Conservation (phyloP, 2,329 filamentous ascomycete species). For the Stagonosporopsis chrysanthemi region DNA sequence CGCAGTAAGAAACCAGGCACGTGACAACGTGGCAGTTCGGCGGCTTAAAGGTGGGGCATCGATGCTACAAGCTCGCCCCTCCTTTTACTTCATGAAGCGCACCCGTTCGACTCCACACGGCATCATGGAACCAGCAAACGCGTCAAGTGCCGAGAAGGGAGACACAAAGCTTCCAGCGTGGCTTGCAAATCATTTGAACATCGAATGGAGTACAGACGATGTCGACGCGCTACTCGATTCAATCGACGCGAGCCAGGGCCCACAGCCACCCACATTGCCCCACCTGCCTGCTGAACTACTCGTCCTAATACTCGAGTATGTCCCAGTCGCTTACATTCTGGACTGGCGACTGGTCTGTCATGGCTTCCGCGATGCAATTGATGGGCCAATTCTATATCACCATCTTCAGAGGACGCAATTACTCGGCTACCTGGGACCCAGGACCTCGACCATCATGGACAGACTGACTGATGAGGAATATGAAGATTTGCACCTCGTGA, state of each 20-base stretch:
- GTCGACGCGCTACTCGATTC: conserved; percentile 36
- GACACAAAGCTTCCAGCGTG: conserved; percentile 28
- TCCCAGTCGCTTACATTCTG: conserved; percentile 38
- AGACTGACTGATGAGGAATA: conserved; percentile 24
- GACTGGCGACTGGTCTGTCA: conserved; percentile 41
- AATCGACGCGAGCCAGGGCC: conserved; percentile 40
- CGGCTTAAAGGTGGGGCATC: neutral
- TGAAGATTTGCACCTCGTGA: conserved; percentile 28
- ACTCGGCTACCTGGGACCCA: conserved; percentile 31
- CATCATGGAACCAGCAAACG: conserved; percentile 3
- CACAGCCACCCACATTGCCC: conserved; percentile 9
- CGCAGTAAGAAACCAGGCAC: neutral
- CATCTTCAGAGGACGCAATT: conserved; percentile 32
- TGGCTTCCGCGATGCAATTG: conserved; percentile 43
- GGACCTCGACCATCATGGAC: neutral
- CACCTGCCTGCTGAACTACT: conserved; percentile 44
- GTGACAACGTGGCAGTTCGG: conserved; percentile 4
- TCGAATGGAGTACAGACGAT: conserved; percentile 40
- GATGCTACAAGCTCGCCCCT: neutral
- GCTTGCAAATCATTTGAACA: conserved; percentile 28
- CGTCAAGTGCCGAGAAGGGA: neutral
- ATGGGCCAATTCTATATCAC: conserved; percentile 35
- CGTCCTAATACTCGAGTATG: conserved; percentile 35
- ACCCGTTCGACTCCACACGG: neutral
- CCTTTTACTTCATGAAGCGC: neutral